Evolutionary conservation across 1,139 yeast genomes (phyloP).

Genomic region (Debaryomyces nepalensis): DNA sequence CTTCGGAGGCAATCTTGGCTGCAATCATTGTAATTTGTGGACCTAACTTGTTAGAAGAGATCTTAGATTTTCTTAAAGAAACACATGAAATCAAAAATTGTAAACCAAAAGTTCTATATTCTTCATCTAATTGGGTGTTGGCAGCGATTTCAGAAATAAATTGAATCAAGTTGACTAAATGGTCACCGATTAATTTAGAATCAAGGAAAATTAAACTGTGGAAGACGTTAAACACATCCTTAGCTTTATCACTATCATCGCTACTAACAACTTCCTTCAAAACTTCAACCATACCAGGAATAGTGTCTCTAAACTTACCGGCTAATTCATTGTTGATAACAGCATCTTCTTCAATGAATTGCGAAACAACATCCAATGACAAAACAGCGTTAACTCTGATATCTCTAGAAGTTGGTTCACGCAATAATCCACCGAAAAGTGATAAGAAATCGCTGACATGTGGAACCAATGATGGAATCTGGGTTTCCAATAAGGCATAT

Average conservation of each 20-base stretch:
- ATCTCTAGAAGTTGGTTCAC: slow-evolving; percentile 68
- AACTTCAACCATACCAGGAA: slow-evolving; percentile 84
- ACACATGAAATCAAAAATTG: slow-evolving; percentile 84
- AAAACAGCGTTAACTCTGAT: slow-evolving; percentile 83
- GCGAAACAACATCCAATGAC: slow-evolving; percentile 79
- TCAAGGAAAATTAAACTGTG: slow-evolving; percentile 80
- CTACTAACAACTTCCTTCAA: slow-evolving; percentile 73
- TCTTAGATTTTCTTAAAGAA: slow-evolving; percentile 70
- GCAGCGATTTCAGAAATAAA: slow-evolving; percentile 78
- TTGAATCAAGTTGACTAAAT: slow-evolving; percentile 68
- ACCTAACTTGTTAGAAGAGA: slow-evolving; percentile 71
- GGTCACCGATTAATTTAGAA: slow-evolving; percentile 77
- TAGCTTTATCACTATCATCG: slow-evolving; percentile 74
- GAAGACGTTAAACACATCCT: slow-evolving; percentile 82
- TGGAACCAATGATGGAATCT: slow-evolving; percentile 62
- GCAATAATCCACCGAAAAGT: slow-evolving; percentile 69
- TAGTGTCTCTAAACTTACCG: slow-evolving; percentile 62
- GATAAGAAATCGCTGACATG: slow-evolving; percentile 70
- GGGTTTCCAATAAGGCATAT: slow-evolving; percentile 77
- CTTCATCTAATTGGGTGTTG: slow-evolving; percentile 73
- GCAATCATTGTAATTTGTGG: slow-evolving; percentile 78
- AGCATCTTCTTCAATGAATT: slow-evolving; percentile 61
- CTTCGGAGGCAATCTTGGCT: slow-evolving; percentile 79
- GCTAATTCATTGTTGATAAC: slow-evolving; percentile 54
- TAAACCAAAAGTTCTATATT: slow-evolving; percentile 80